Conservation (phyloP, 306 rosid species). For the Glycyrrhiza uralensis region DNA sequence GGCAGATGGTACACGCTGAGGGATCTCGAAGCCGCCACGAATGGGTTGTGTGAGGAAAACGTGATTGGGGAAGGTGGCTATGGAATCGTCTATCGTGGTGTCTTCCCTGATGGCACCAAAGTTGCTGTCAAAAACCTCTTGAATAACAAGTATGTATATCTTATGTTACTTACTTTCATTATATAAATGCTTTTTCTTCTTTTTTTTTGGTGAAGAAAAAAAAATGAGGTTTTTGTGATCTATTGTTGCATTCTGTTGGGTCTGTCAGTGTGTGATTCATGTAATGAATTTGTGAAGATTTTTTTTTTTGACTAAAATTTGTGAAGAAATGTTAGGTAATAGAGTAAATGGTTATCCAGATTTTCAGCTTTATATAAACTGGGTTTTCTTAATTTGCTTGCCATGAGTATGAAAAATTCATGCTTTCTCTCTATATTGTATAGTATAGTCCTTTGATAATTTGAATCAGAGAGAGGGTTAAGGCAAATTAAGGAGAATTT, state of each 20-base stretch:
- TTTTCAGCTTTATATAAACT: neutral
- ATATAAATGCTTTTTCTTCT: neutral
- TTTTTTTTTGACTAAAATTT: neutral
- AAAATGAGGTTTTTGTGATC: neutral
- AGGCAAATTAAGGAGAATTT: neutral
- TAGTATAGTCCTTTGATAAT: neutral
- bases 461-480: neutral
- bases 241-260: neutral
- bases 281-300: too few relatives aligned
- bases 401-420: neutral
- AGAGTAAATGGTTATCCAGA: neutral
- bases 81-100: constrained; percentile 84
- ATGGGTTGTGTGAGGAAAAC: constrained; percentile 69
- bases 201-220: neutral
- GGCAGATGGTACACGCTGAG: constrained; percentile 92
- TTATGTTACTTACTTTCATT: too few relatives aligned
- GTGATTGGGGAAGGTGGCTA: constrained; percentile 98
- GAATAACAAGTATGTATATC: constrained; percentile 85
- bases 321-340: neutral
- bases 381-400: neutral
- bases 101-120: constrained; percentile 66
- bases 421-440: neutral
- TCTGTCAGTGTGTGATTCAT: neutral
- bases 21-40: constrained; percentile 91
- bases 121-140: constrained; percentile 91